Conservation (phyloP, 352 stramenopile genomes). For the Pythium myriotylum region DNA sequence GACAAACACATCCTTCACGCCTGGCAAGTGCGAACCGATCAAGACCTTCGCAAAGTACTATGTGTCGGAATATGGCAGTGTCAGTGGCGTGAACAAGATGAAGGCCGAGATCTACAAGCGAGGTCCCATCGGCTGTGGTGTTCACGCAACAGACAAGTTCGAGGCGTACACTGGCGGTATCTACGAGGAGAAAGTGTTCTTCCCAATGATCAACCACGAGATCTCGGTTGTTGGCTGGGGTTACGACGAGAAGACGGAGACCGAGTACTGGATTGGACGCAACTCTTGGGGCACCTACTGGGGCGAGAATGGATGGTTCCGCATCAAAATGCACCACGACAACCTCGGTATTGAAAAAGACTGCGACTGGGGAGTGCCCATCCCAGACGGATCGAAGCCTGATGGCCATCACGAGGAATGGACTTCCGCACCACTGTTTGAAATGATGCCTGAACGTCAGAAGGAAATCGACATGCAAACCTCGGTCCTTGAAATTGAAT, state of each 20-base stretch:
- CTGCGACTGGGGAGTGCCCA: conserved; percentile 88
- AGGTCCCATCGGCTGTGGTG: conserved; percentile 87
- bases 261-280: conserved; percentile 92
- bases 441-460: conserved; percentile 13
- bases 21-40: conserved; percentile 80
- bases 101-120: conserved; percentile 93
- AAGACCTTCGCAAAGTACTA: conserved; percentile 90
- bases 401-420: conserved; percentile 10
- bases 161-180: conserved; percentile 78
- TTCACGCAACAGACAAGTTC: conserved; percentile 88
- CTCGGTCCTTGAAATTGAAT: conserved; percentile 40
- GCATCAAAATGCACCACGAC: conserved; percentile 90
- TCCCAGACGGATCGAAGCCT: conserved; percentile 79
- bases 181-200: conserved; percentile 84
- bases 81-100: conserved; percentile 87
- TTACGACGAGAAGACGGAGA: conserved; percentile 82
- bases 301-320: conserved; percentile 93
- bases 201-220: conserved; percentile 87
- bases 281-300: conserved; percentile 94
- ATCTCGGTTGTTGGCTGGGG: conserved; percentile 90
- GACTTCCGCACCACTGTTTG: conserved; percentile 7
- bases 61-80: conserved; percentile 88
- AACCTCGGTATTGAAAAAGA: conserved; percentile 89
- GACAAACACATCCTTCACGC: conserved; percentile 86
- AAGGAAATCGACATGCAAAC: conserved; percentile 34